Conservation (phyloP, 192 early-diverging fungal species). For the Fimicolochytrium jonesii region DNA sequence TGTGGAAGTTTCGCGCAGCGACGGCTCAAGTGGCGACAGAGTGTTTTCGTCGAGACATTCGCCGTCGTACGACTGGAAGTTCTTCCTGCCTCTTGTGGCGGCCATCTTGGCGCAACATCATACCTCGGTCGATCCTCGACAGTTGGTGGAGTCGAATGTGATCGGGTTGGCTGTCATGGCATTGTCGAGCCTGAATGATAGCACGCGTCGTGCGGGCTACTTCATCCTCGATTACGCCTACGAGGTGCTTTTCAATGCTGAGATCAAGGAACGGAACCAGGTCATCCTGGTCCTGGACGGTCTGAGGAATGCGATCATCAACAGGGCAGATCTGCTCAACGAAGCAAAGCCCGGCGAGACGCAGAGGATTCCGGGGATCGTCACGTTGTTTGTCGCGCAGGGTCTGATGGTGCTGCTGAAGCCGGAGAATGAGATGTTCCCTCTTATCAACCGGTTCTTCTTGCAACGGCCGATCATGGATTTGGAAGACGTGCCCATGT, state of each 20-base stretch:
- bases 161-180: constrained; percentile 65
- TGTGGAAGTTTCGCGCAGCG: too few species aligned
- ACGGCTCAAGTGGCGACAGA: background rate
- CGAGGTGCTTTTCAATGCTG: constrained; percentile 32
- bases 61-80: constrained; percentile 62
- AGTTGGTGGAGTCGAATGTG: constrained; percentile 64
- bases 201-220: constrained; percentile 58
- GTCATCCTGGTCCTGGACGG: constrained; percentile 60
- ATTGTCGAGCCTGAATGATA: constrained; percentile 49
- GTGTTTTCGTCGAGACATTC: constrained; percentile 13
- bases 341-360: background rate
- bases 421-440: constrained; percentile 74
- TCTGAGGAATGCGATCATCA: constrained; percentile 64
- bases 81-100: constrained; percentile 69
- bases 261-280: constrained; percentile 68
- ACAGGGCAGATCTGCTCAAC: constrained; percentile 22
- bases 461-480: constrained; percentile 68
- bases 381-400: constrained; percentile 67
- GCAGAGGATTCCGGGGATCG: constrained; percentile 61
- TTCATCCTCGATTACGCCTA: constrained; percentile 67
- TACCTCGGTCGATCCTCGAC: constrained; percentile 51
- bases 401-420: constrained; percentile 54
- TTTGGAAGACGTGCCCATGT: constrained; percentile 76
- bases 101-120: constrained; percentile 43
- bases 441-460: constrained; percentile 69